Percentiles rank a stretch among this genome's conserved stretches.
phyloP scores from a whole-genome alignment of 2,329 filamentous ascomycete species.

The Phialemonium atrogriseum region DNA sequence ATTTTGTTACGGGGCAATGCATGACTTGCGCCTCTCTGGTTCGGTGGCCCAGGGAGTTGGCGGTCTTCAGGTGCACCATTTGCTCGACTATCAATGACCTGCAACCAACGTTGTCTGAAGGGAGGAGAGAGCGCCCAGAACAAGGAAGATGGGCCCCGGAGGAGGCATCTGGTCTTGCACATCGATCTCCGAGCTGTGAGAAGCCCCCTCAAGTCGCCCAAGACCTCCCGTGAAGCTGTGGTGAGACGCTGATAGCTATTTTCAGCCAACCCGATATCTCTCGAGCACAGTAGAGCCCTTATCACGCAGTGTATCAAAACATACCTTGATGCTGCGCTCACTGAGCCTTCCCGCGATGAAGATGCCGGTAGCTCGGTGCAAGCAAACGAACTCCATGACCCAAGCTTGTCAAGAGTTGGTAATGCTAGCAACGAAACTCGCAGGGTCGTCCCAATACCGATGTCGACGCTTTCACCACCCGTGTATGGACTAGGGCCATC shows the following conservation, averaged over 20 bases:
- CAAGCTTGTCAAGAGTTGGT: no score
- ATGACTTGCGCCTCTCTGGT: constrained; percentile 80
- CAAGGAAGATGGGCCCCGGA: not conserved
- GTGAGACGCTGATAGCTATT: constrained; percentile 1
- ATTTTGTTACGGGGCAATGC: constrained; percentile 64
- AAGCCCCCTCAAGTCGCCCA: not conserved
- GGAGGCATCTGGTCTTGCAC: not conserved
- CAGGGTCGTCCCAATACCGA: no score
- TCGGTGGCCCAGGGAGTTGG: constrained; percentile 66
- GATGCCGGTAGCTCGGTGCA: no score
- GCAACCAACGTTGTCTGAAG: constrained; percentile 28
- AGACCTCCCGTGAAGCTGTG: constrained; percentile 1
- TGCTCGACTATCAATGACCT: constrained; percentile 83
- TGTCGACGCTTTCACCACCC: no score
- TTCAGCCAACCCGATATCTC: constrained; percentile 34
- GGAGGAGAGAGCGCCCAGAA: constrained; percentile 2
- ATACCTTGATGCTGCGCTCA: constrained; percentile 24
- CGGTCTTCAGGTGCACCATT: constrained; percentile 72
- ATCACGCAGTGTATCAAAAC: constrained; percentile 28
- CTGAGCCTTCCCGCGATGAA: constrained; percentile 8
- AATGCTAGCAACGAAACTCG: no score
- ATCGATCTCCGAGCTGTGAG: not conserved
- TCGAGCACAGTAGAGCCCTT: constrained; percentile 50
- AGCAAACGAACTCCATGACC: no score
- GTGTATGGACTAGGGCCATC: no score